Conservation (phyloP, 75 land plant genomes). For the Picea sitchensis region DNA sequence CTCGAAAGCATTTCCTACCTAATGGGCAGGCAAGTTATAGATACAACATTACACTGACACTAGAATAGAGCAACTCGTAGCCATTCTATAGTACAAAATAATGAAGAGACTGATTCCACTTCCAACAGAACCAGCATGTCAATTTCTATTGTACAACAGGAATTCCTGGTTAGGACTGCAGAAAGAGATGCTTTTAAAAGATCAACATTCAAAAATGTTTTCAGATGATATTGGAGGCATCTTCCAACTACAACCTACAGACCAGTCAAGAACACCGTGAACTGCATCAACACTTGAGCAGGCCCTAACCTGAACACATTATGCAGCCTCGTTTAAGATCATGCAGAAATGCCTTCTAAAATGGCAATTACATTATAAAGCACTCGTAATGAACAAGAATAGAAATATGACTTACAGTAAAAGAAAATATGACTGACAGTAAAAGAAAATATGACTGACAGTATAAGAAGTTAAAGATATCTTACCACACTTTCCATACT, state of each 20-base stretch:
- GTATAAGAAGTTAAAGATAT: not conserved
- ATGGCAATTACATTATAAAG: too few relatives aligned
- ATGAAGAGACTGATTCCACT: constrained; percentile 2
- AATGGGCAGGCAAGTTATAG: not conserved
- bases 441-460: not conserved
- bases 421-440: not conserved
- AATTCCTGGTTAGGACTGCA: not conserved
- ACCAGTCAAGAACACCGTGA: constrained; percentile 84
- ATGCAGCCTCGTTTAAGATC: not conserved
- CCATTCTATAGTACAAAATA: constrained; percentile 10
- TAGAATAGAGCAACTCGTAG: not conserved
- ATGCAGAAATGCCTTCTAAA: not conserved
- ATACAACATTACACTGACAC: constrained; percentile 2
- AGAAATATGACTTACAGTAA: not conserved
- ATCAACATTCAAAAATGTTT: constrained; percentile 8
- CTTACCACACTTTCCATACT: constrained; percentile 66
- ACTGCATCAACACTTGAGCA: constrained; percentile 60
- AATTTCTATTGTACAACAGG: constrained; percentile 10
- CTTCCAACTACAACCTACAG: constrained; percentile 88
- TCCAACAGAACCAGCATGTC: constrained; percentile 2
- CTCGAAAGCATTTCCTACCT: not conserved
- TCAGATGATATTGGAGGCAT: not conserved
- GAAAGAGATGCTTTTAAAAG: not conserved
- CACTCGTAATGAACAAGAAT: not conserved
- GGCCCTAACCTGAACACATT: constrained; percentile 49